These are phyloP conservation scores for Anethum foeniculum DNA, from an alignment of 140 eudicot genomes.

Conservation along the genomic window DNA sequence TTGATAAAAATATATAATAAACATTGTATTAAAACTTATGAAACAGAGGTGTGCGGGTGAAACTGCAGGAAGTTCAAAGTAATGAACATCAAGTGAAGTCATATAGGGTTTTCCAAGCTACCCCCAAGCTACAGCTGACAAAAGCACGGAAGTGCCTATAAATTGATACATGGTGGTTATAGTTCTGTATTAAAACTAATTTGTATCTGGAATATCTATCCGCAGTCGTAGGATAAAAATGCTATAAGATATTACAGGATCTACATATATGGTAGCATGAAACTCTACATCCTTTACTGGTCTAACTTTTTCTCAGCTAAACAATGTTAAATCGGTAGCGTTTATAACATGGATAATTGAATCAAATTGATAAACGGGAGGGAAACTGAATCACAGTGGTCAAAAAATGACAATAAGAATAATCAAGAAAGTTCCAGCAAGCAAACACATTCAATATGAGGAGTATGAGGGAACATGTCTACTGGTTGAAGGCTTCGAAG, in stretches of 20 bases:
- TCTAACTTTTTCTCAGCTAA: not conserved
- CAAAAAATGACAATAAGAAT: not conserved
- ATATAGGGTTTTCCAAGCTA: not conserved
- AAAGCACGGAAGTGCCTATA: not conserved
- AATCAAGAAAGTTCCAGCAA: conserved; percentile 51
- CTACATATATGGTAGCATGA: not conserved
- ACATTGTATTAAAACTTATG: not conserved
- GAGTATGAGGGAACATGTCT: conserved; percentile 98
- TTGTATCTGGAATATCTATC: not conserved
- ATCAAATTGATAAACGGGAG: not conserved
- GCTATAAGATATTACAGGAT: not conserved
- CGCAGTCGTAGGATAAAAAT: not conserved
- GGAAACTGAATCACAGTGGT: not conserved
- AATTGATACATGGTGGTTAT: not conserved
- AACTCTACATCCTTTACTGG: not conserved
- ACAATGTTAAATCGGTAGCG: not conserved
- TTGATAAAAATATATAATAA: too few species aligned
- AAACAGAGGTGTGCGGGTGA: not conserved
- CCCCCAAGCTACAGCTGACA: not conserved
- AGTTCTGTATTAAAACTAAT: not conserved
- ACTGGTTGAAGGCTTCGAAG: conserved; percentile 78
- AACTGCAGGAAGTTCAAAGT: not conserved
- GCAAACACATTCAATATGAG: conserved; percentile 88
- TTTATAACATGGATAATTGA: not conserved
- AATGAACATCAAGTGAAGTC: not conserved